Conservation (phyloP, 257 asterid genomes). For the Gentiana straminea region DNA sequence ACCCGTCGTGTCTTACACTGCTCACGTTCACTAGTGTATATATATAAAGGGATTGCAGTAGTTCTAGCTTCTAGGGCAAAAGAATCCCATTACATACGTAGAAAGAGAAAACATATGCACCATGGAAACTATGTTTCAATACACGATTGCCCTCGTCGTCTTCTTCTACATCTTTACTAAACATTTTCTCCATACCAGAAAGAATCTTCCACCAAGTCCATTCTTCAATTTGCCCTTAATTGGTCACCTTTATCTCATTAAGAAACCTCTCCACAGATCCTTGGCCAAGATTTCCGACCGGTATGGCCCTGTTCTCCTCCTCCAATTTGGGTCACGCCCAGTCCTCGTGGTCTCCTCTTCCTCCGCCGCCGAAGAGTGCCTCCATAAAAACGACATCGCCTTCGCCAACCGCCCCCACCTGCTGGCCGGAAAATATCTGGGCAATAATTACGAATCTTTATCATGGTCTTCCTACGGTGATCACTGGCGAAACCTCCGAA, state of each 20-base stretch:
- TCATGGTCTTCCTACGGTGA: constrained; percentile 41
- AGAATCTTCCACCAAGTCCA: constrained; percentile 62
- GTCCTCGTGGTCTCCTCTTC: constrained; percentile 59
- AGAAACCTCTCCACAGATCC: constrained; percentile 46
- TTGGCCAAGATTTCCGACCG: constrained; percentile 31
- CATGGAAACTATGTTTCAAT: neutral
- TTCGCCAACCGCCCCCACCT: constrained; percentile 66
- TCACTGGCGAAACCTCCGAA: constrained; percentile 34
- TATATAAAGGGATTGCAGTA: too few relatives aligned
- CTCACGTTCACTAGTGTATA: too few relatives aligned
- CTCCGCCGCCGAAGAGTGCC: constrained; percentile 45
- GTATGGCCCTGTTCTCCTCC: constrained; percentile 50
- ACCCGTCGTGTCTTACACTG: too few relatives aligned
- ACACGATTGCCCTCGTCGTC: constrained; percentile 7
- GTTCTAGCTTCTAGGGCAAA: too few relatives aligned
- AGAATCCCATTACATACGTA: too few relatives aligned
- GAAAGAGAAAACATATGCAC: too few relatives aligned
- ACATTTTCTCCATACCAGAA: constrained; percentile 24
- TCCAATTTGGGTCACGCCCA: constrained; percentile 46
- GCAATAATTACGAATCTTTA: constrained; percentile 53
- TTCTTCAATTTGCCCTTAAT: constrained; percentile 48
- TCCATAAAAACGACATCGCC: constrained; percentile 41
- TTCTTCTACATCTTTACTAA: constrained; percentile 14
- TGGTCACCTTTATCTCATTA: constrained; percentile 59
- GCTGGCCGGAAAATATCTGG: constrained; percentile 56